These are phyloP conservation scores for Dactylellina leptospora DNA, from an alignment of 2,329 filamentous ascomycete species.

Conservation along the genomic window DNA sequence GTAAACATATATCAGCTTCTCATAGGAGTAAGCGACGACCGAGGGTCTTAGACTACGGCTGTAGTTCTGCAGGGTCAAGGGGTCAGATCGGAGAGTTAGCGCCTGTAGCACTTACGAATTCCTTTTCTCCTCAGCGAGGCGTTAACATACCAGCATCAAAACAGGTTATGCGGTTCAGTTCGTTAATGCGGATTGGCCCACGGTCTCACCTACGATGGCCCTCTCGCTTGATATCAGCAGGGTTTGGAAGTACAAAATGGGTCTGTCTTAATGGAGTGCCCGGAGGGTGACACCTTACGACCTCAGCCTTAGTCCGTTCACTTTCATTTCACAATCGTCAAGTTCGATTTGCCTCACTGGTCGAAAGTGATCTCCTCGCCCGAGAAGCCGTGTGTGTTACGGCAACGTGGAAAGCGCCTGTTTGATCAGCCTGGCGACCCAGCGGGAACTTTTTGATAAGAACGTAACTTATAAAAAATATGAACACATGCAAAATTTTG, in stretches of 20 bases:
- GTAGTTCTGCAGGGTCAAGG: constrained; percentile 32
- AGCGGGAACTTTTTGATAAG: constrained; percentile 25
- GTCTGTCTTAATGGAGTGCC: constrained; percentile 36
- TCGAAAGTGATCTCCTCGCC: constrained; percentile 9
- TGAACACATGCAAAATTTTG: neutral
- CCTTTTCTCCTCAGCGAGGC: neutral
- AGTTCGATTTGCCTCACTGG: constrained; percentile 27
- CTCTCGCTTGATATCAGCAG: constrained; percentile 49
- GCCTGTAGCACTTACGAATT: neutral
- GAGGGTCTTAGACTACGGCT: constrained; percentile 34
- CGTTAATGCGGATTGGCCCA: constrained; percentile 50
- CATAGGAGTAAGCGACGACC: constrained; percentile 44
- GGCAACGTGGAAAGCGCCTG: constrained; percentile 1
- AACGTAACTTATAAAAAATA: neutral
- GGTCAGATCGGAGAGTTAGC: constrained; percentile 2
- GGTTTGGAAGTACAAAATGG: constrained; percentile 41
- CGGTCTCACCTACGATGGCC: constrained; percentile 33
- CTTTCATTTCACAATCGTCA: constrained; percentile 10
- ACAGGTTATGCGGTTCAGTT: constrained; percentile 27
- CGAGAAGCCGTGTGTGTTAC: constrained; percentile 34
- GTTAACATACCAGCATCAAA: constrained; percentile 12
- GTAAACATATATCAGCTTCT: constrained; percentile 43
- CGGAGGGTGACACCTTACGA: no score
- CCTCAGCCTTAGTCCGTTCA: neutral
- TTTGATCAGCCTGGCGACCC: constrained; percentile 34